phyloP scores from a whole-genome alignment of 352 stramenopile genomes.

The Aphanomyces invadans region DNA sequence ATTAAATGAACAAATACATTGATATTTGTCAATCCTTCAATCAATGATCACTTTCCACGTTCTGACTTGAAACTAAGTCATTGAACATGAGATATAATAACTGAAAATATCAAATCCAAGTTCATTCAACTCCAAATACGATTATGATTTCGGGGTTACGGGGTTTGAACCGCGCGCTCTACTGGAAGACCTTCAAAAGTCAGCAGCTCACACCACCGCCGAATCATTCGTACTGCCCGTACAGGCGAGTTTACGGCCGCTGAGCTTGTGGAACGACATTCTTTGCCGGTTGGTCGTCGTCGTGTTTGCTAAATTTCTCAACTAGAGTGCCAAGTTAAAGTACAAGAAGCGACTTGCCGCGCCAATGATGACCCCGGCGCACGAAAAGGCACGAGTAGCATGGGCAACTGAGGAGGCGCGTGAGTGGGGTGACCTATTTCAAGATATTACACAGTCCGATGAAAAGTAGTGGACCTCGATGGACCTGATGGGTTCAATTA shows the following conservation, averaged over 20 bases:
- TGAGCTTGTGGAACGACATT: not conserved
- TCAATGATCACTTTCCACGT: too few relatives aligned
- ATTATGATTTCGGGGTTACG: too few relatives aligned
- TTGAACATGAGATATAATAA: too few relatives aligned
- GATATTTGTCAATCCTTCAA: too few relatives aligned
- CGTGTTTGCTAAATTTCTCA: not conserved
- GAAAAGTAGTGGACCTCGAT: conserved; percentile 4
- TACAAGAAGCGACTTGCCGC: conserved; percentile 5
- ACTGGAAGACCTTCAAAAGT: not conserved
- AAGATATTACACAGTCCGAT: not conserved
- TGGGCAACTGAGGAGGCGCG: not conserved
- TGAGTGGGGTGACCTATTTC: not conserved
- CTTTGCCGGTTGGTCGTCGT: not conserved
- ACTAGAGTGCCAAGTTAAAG: not conserved
- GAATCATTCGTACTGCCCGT: not conserved
- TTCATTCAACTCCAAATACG: too few relatives aligned
- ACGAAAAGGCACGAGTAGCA: not conserved
- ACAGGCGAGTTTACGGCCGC: not conserved
- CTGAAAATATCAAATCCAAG: too few relatives aligned
- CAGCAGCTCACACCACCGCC: not conserved
- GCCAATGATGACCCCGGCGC: not conserved
- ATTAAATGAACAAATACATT: too few relatives aligned
- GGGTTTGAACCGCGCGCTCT: not conserved
- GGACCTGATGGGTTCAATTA: not conserved
- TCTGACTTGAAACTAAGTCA: too few relatives aligned